Percentiles rank a stretch among this genome's conserved stretches.
Conservation (phyloP, 768 basidiomycete genomes). For the Macrolepiota dolichaula region DNA sequence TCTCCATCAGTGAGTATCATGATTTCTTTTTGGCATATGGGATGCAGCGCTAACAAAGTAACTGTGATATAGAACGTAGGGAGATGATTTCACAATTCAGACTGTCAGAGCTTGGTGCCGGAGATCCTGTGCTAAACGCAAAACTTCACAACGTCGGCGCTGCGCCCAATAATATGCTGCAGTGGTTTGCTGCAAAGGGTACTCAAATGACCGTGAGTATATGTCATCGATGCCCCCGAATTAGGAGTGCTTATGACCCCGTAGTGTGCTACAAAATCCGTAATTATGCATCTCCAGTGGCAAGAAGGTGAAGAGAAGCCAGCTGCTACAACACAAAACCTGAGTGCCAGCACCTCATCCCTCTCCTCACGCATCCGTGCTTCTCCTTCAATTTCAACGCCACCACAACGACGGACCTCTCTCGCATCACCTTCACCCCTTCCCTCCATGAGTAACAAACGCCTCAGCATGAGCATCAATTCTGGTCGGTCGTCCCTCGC, state of each 20-base stretch:
- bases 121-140: constrained; percentile 61
- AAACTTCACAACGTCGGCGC: constrained; percentile 76
- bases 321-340: constrained; percentile 18
- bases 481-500: constrained; percentile 42
- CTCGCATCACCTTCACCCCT: constrained; percentile 30
- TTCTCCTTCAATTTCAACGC: constrained; percentile 29
- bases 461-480: constrained; percentile 40
- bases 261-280: constrained; percentile 85
- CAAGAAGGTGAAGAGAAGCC: constrained; percentile 53
- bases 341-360: constrained; percentile 16
- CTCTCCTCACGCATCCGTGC: constrained; percentile 1
- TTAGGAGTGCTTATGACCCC: background rate
- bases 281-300: constrained; percentile 86
- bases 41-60: background rate
- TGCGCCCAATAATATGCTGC: constrained; percentile 85
- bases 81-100: constrained; percentile 95
- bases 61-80: constrained; percentile 40
- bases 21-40: background rate
- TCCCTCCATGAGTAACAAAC: constrained; percentile 27
- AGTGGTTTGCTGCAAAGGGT: constrained; percentile 93
- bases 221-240: too few species aligned
- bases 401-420: constrained; percentile 31
- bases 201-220: constrained; percentile 80
- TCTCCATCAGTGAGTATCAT: constrained; percentile 74
- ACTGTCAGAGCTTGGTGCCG: constrained; percentile 69